These are phyloP conservation scores for Colletotrichum tropicicola DNA, from an alignment of 2,329 filamentous ascomycete genomes.

Conservation along the genomic window DNA sequence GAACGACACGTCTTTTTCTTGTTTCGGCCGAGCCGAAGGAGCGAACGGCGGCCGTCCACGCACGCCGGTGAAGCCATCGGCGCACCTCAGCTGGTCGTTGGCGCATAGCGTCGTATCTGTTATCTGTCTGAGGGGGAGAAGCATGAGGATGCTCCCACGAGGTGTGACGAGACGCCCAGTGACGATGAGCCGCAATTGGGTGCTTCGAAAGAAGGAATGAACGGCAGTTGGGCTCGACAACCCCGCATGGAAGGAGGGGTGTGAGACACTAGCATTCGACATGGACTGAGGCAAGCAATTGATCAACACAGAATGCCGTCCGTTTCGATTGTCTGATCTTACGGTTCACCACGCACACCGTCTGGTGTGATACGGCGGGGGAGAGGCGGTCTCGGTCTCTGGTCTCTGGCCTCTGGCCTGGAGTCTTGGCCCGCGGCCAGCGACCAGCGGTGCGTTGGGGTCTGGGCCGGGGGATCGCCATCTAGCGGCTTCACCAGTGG, in stretches of 20 bases:
- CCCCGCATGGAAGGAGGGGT: constrained; percentile 10
- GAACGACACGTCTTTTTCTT: not conserved
- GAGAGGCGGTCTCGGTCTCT: not conserved
- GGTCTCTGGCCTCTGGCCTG: not conserved
- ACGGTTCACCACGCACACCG: not conserved
- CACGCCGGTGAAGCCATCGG: not conserved
- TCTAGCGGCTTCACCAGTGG: constrained; percentile 21
- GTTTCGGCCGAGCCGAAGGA: not conserved
- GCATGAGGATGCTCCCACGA: not conserved
- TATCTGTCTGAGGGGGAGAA: not conserved
- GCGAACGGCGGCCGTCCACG: constrained; percentile 7
- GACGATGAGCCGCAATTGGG: not conserved
- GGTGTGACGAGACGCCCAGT: not conserved
- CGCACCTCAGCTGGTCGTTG: not conserved
- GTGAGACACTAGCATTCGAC: not conserved
- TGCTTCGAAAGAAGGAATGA: not conserved
- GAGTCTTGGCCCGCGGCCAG: no score
- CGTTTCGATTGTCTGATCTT: not conserved
- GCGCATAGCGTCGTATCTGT: not conserved
- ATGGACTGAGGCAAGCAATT: not conserved
- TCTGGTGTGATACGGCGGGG: not conserved
- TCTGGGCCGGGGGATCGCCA: constrained; percentile 18
- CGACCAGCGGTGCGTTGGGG: not conserved
- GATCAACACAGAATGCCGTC: constrained; percentile 5
- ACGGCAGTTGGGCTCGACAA: constrained; percentile 15